Conservation (phyloP, 139 green algal genomes). For the Dunaliella sp. region DNA sequence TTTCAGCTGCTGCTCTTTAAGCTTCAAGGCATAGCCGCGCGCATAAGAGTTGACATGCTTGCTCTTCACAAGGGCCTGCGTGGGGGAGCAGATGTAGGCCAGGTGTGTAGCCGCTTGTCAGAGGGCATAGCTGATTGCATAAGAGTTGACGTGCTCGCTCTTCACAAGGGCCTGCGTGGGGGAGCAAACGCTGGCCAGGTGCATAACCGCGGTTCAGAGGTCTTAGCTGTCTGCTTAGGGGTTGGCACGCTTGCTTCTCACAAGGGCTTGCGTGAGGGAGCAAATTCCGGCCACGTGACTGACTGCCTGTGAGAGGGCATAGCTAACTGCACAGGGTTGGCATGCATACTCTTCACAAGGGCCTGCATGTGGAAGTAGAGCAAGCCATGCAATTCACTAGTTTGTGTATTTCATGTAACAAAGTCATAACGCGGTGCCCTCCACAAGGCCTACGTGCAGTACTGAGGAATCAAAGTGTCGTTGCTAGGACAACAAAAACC, state of each 20-base stretch:
- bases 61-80: neutral
- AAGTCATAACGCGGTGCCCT: too few relatives aligned
- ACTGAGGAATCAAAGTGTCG: too few relatives aligned
- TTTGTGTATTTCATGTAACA: too few relatives aligned
- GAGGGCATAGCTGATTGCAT: constrained; percentile 22
- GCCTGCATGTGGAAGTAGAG: neutral
- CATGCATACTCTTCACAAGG: neutral
- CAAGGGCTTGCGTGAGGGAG: neutral
- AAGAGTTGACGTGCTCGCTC: neutral
- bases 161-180: neutral
- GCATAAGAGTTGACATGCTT: neutral
- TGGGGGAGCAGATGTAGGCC: too few relatives aligned
- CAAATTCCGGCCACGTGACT: too few relatives aligned
- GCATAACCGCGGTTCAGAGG: too few relatives aligned
- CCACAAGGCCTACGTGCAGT: too few relatives aligned
- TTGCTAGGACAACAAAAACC: too few relatives aligned
- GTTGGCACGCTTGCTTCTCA: neutral
- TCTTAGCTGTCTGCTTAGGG: constrained; percentile 21
- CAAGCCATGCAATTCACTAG: too few relatives aligned
- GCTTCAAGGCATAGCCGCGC: constrained; percentile 25
- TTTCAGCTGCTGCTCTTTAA: constrained; percentile 31
- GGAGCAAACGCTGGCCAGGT: too few relatives aligned
- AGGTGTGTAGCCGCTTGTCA: too few relatives aligned
- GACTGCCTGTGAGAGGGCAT: too few relatives aligned
- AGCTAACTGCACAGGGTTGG: constrained; percentile 9